Conservation (phyloP, 2,329 filamentous ascomycete species). For the Dryadomyces quercus-mongolicae region DNA sequence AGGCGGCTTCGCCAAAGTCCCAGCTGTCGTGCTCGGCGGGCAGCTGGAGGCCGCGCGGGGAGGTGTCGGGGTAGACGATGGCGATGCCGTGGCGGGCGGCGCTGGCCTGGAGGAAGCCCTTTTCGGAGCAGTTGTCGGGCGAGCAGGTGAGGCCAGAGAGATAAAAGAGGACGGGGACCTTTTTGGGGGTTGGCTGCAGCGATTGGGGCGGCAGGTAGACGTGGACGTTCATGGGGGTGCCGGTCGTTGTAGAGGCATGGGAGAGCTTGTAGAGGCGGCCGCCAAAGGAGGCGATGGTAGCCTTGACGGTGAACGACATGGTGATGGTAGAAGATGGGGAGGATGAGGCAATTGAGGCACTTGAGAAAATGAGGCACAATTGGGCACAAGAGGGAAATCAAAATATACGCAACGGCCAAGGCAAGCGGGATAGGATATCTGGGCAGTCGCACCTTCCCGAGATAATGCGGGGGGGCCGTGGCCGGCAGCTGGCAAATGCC, state of each 20-base stretch:
- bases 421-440: neutral
- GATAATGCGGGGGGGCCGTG: neutral
- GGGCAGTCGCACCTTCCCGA: neutral
- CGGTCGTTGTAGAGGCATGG: constrained; percentile 67
- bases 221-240: constrained; percentile 85
- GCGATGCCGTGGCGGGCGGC: constrained; percentile 75
- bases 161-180: constrained; percentile 81
- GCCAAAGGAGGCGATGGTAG: constrained; percentile 82
- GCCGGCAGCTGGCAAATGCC: neutral
- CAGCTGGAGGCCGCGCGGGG: constrained; percentile 70
- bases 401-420: neutral
- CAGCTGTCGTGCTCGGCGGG: constrained; percentile 76
- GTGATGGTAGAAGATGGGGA: constrained; percentile 12
- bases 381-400: too few species aligned
- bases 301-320: constrained; percentile 79
- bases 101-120: constrained; percentile 82
- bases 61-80: constrained; percentile 92
- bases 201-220: constrained; percentile 70
- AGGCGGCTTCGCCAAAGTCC: constrained; percentile 86
- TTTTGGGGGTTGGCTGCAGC: constrained; percentile 40
- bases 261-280: constrained; percentile 90
- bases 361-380: neutral
- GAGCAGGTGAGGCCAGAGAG: constrained; percentile 92
- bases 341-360: neutral
- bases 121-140: constrained; percentile 70